phyloP scores from a whole-genome alignment of 305 asterid genomes.

The Fraxinus latifolia region DNA sequence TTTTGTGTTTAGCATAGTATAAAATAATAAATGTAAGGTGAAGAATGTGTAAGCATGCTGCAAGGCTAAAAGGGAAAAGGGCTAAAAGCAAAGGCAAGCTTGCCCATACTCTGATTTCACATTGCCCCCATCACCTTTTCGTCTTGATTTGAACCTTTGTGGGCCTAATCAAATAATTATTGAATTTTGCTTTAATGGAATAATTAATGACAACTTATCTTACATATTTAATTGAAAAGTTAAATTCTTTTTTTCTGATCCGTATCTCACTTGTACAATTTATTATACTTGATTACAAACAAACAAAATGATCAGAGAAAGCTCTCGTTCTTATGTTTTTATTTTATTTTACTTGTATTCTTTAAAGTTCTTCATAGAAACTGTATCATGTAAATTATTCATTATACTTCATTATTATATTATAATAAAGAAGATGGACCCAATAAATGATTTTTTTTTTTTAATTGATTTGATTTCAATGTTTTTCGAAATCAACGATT shows the following conservation, averaged over 20 bases:
- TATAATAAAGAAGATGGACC: background rate
- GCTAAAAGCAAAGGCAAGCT: constrained; percentile 41
- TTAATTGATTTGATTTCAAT: background rate
- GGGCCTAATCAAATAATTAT: constrained; percentile 34
- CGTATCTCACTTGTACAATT: background rate
- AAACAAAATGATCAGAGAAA: constrained; percentile 29
- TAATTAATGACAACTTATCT: constrained; percentile 27
- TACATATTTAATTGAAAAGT: constrained; percentile 4
- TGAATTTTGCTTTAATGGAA: constrained; percentile 14
- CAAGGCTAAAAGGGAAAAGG: constrained; percentile 33
- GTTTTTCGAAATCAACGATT: background rate
- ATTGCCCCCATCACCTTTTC: constrained; percentile 58
- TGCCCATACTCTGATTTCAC: constrained; percentile 67
- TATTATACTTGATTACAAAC: constrained; percentile 18
- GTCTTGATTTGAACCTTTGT: constrained; percentile 45
- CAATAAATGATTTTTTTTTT: background rate
- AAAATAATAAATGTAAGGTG: constrained; percentile 29
- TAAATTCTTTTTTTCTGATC: background rate
- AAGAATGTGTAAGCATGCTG: constrained; percentile 38
- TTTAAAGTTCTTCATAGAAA: background rate
- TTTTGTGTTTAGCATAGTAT: background rate
- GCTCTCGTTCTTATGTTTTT: background rate
- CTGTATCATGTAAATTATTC: background rate
- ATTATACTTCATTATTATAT: background rate
- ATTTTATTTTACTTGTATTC: background rate